These are phyloP conservation scores for Coemansia sp. DNA, from an alignment of 192 early-diverging fungal species.

Conservation along the genomic window DNA sequence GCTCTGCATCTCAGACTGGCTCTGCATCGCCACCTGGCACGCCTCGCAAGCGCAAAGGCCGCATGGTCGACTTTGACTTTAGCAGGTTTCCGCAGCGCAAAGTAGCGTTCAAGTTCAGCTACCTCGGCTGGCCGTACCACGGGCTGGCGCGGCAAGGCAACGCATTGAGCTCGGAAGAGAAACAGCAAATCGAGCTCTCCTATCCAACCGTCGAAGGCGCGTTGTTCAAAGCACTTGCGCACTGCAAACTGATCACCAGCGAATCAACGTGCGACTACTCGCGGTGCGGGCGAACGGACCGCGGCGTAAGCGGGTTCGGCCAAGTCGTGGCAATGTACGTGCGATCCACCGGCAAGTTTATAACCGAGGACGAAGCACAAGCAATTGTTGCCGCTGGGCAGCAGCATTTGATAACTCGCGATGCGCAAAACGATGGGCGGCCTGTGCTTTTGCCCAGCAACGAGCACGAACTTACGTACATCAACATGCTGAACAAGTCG, in stretches of 20 bases:
- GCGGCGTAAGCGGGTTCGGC: constrained; percentile 87
- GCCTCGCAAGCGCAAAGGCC: constrained; percentile 40
- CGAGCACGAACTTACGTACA: constrained; percentile 71
- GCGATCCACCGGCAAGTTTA: constrained; percentile 57
- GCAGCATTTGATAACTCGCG: constrained; percentile 18
- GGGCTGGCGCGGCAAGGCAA: constrained; percentile 78
- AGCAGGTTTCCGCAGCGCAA: constrained; percentile 69
- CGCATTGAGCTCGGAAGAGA: constrained; percentile 41
- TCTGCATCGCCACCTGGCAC: constrained; percentile 16
- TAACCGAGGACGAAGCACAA: constrained; percentile 41
- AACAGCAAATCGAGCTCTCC: constrained; percentile 40
- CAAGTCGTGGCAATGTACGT: constrained; percentile 85
- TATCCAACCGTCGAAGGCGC: constrained; percentile 80
- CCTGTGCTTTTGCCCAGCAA: constrained; percentile 23
- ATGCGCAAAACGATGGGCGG: constrained; percentile 23
- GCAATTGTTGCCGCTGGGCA: constrained; percentile 25
- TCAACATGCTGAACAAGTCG: constrained; percentile 77
- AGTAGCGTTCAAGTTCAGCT: constrained; percentile 85
- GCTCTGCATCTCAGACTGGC: background rate
- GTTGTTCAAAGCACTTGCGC: constrained; percentile 78
- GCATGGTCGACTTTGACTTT: constrained; percentile 68
- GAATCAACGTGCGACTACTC: constrained; percentile 72
- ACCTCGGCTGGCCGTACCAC: constrained; percentile 88
- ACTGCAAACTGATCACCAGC: constrained; percentile 72
- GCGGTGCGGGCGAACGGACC: constrained; percentile 82